A percentile compares a stretch with the other conserved stretches of the same genome.
Conservation (phyloP, 805 yeast species). For the Zygoascus tannicola region DNA sequence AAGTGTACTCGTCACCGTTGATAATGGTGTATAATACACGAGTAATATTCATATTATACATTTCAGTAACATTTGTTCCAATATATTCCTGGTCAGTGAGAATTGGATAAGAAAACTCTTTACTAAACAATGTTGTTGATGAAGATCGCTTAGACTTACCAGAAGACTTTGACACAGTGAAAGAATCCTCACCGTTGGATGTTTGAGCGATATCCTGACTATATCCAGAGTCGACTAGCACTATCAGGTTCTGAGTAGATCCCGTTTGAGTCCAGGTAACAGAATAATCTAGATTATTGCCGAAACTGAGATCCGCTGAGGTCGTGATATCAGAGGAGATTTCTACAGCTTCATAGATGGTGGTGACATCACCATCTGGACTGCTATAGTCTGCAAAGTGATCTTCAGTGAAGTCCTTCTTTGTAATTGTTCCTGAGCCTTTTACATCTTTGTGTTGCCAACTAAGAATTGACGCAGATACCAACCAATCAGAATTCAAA, state of each 20-base stretch:
- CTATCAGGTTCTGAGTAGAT: not conserved
- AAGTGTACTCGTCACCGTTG: not conserved
- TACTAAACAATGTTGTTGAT: not conserved
- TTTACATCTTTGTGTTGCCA: constrained; percentile 22
- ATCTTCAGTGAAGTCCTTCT: not conserved
- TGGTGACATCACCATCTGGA: not conserved
- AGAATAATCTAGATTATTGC: not conserved
- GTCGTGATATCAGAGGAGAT: not conserved
- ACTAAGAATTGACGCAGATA: constrained; percentile 23
- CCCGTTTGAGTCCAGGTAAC: not conserved
- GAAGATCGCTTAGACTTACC: not conserved
- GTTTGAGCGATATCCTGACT: not conserved
- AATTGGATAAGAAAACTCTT: not conserved
- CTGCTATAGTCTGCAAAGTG: not conserved
- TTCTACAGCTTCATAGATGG: not conserved
- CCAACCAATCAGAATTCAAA: constrained; percentile 23
- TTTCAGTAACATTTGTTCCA: not conserved
- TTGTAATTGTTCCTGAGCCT: constrained; percentile 13
- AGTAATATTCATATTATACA: not conserved
- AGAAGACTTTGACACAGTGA: not conserved
- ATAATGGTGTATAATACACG: not conserved
- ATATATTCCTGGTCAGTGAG: not conserved
- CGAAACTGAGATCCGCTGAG: not conserved
- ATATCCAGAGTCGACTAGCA: not conserved
- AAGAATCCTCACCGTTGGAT: not conserved